Evolutionary conservation across 2,329 filamentous ascomycete genomes (phyloP).

Genomic region (Juglanconis oblonga): DNA sequence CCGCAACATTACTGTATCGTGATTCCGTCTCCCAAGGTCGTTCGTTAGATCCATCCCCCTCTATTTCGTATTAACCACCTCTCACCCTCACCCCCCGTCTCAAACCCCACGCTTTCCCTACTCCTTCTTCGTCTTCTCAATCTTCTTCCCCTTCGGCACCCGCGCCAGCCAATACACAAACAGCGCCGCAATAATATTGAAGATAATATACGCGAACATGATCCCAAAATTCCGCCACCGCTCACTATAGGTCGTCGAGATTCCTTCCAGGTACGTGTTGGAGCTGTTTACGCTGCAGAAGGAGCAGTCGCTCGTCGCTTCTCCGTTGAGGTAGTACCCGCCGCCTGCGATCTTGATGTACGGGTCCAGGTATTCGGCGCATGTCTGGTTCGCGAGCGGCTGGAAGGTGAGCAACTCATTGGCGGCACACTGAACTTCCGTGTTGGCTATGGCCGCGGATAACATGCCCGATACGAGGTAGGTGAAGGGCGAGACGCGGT

Average conservation of each 20-base stretch:
- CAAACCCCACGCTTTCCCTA: neutral
- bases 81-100: too few relatives aligned
- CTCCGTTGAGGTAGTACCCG: constrained; percentile 46
- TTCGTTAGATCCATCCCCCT: neutral
- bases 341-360: constrained; percentile 41
- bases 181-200: constrained; percentile 46
- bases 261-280: constrained; percentile 31
- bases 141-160: constrained; percentile 32
- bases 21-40: too few relatives aligned
- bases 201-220: constrained; percentile 46
- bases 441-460: constrained; percentile 60
- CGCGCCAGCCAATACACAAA: constrained; percentile 44
- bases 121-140: constrained; percentile 9
- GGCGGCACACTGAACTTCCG: constrained; percentile 54
- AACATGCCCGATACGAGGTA: constrained; percentile 69
- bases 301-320: constrained; percentile 26
- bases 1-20: too few relatives aligned
- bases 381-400: constrained; percentile 52
- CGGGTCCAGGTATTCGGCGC: constrained; percentile 49
- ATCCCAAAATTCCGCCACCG: constrained; percentile 54
- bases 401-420: constrained; percentile 65
- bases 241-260: constrained; percentile 41
- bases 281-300: constrained; percentile 27
- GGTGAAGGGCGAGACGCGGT: constrained; percentile 67
- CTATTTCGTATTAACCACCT: neutral